phyloP scores from a whole-genome alignment of 192 early-diverging fungal species.

The Coemansia erecta region DNA sequence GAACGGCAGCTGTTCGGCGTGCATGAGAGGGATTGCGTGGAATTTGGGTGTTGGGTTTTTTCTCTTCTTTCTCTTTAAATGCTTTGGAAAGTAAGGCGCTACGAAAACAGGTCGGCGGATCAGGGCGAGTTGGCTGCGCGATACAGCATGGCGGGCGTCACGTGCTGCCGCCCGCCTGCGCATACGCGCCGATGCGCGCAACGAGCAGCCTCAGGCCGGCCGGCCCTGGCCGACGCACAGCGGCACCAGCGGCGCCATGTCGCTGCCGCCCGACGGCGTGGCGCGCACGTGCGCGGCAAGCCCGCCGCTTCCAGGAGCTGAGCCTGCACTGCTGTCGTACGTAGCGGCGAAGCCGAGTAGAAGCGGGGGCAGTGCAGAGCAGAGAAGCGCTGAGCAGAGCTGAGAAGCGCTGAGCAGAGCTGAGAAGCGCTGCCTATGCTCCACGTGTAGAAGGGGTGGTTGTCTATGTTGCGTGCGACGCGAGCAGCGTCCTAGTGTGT shows the following conservation, averaged over 20 bases:
- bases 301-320: not conserved
- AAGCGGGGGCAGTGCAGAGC: not conserved
- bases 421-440: no score
- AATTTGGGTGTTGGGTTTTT: not conserved
- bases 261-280: no score
- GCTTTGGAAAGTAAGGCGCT: not conserved
- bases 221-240: not conserved
- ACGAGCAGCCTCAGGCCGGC: constrained; percentile 2
- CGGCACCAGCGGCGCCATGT: not conserved
- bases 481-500: no score
- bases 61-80: no score
- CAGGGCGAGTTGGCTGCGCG: no score
- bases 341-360: not conserved
- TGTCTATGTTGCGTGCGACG: no score
- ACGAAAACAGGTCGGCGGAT: constrained; percentile 4
- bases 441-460: no score
- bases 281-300: not conserved
- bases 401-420: not conserved
- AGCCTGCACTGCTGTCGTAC: not conserved
- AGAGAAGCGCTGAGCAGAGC: not conserved
- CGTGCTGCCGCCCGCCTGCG: no score
- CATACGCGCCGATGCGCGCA: not conserved
- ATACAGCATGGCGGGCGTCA: constrained; percentile 12
- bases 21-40: not conserved
- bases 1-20: constrained; percentile 38